These are phyloP conservation scores for Hypoxylon fragiforme DNA, from an alignment of 495 filamentous ascomycete species.

Conservation along the genomic window DNA sequence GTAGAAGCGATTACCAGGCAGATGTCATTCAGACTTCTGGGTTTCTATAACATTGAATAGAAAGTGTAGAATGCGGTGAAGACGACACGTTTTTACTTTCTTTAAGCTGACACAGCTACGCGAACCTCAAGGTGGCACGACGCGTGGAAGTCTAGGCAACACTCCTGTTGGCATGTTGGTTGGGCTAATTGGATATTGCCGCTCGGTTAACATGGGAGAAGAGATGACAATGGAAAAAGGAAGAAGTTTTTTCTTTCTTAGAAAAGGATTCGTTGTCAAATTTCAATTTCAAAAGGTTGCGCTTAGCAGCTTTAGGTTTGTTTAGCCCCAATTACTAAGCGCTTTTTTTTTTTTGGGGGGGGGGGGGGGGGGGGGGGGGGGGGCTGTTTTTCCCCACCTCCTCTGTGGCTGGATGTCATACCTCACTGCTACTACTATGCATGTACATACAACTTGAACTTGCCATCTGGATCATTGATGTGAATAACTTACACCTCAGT, in stretches of 20 bases:
- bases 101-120: constrained; percentile 11
- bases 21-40: background rate
- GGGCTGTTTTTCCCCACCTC: too few relatives aligned
- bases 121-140: constrained; percentile 34
- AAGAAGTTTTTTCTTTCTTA: constrained; percentile 13
- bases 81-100: constrained; percentile 29
- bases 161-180: constrained; percentile 36
- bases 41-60: background rate
- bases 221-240: constrained; percentile 20
- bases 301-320: background rate
- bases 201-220: constrained; percentile 5
- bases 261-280: constrained; percentile 20
- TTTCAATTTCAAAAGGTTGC: constrained; percentile 21
- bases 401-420: too few relatives aligned
- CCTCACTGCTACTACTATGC: too few relatives aligned
- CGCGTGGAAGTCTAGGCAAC: constrained; percentile 31
- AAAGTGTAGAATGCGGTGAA: background rate
- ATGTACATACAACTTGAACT: too few relatives aligned
- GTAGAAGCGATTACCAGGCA: background rate
- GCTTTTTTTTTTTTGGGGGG: too few relatives aligned
- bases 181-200: constrained; percentile 29
- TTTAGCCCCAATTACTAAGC: too few relatives aligned
- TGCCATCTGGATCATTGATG: too few relatives aligned
- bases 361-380: too few relatives aligned
- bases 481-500: too few relatives aligned